Evolutionary conservation across 2,329 filamentous ascomycete genomes (phyloP), one percentile per base, ranked within the genome.

Genomic region (Emmonsia crescens): DNA sequence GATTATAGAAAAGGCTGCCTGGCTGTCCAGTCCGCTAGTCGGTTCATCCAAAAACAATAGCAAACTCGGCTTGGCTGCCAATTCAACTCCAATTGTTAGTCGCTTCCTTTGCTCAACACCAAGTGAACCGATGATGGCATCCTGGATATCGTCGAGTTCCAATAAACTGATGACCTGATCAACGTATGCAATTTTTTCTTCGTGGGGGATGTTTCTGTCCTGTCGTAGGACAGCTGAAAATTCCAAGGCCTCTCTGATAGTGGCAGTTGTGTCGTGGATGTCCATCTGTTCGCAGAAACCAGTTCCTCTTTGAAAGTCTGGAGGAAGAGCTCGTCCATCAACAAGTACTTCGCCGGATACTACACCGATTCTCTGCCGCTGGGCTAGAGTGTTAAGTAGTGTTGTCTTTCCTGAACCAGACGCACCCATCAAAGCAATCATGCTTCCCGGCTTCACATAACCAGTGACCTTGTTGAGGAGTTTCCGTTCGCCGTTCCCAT

Each of bases 391-490:
- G 72, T 94, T 91, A 21, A 95, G 79, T 0, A 95, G 77, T 0
- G 90, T 94, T 0, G 89, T 92, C 75, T 95, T 95, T 14, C 90
- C 91, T 9, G 91, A 90, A 51, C 89, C 89, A 3, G 85, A 89
- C 1, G 88, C 88, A 60, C 91, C 91, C 80, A 94, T 89, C 0
- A 95, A 77, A 0, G 90, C 90, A 51, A 90, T 85, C 82, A 95
- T 86, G 21, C 88, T 75, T 21, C 90, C 89, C 0, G 90, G 90
- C 69, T 91, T 91, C 1, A 85, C 89, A 66, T 89, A 93, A 1
- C 90, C 90, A 62, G 80, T 86, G 63, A 94, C 83, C 5, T 85
- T 80, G 68, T 89, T 87, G 56, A 90, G 76, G 1, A 89, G 77
- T 70, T 84, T 82, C 44, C 83, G 80, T 59, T 84, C 76, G 61